These are phyloP conservation scores for Conringia planisiliqua DNA, from an alignment of 345 rosid species.

Conservation along the genomic window DNA sequence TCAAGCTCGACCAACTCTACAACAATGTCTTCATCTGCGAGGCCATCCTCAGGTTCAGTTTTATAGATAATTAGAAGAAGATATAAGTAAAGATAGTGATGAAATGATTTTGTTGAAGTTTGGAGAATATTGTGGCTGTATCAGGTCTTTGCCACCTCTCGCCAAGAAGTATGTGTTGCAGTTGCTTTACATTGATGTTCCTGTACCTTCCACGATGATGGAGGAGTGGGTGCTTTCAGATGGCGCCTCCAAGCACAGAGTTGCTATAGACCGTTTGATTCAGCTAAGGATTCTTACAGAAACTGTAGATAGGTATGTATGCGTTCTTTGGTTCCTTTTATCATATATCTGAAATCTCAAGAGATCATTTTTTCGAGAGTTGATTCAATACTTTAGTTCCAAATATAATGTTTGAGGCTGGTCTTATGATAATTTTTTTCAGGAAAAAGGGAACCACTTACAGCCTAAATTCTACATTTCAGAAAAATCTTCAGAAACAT, in stretches of 20 bases:
- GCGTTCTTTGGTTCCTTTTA: not conserved
- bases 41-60: conserved; percentile 76
- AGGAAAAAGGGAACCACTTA: conserved; percentile 69
- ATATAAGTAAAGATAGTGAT: not conserved
- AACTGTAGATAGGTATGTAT: conserved; percentile 45
- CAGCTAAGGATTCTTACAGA: conserved; percentile 64
- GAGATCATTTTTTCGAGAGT: not conserved
- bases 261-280: conserved; percentile 71
- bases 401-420: not conserved
- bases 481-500: conserved; percentile 70
- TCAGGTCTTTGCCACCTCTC: conserved; percentile 83
- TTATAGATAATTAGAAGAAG: not conserved
- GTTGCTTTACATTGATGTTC: conserved; percentile 55
- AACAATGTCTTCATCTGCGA: conserved; percentile 81
- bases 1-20: conserved; percentile 81
- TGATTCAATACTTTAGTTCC: not conserved
- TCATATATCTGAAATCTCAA: not conserved
- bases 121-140: not conserved
- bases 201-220: conserved; percentile 49
- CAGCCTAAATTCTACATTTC: conserved; percentile 73
- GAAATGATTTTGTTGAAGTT: not conserved
- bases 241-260: conserved; percentile 72
- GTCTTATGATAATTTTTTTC: not conserved
- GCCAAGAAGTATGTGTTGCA: conserved; percentile 85
- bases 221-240: conserved; percentile 81